Conservation (phyloP, 805 yeast species). For the Metschnikowia lochheadii region DNA sequence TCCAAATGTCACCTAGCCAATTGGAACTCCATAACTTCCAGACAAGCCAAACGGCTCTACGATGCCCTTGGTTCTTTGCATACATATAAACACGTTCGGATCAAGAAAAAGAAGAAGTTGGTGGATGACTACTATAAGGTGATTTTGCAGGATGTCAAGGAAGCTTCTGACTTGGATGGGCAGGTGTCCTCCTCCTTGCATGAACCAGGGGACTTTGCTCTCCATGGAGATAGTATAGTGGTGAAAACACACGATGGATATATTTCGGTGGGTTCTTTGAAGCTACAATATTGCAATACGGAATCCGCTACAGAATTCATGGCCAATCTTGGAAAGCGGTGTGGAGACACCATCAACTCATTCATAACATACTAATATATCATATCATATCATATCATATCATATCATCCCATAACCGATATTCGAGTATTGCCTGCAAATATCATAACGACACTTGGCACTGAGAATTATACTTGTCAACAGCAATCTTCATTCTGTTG, state of each 20-base stretch:
- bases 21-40: conserved; percentile 43
- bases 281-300: conserved; percentile 51
- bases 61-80: conserved; percentile 57
- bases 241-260: conserved; percentile 44
- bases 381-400: background rate
- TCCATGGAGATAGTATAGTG: conserved; percentile 22
- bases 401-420: too few relatives aligned
- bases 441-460: conserved; percentile 44
- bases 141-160: conserved; percentile 39
- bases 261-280: conserved; percentile 36
- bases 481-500: conserved; percentile 73
- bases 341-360: conserved; percentile 30
- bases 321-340: conserved; percentile 41
- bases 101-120: conserved; percentile 29
- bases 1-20: conserved; percentile 39
- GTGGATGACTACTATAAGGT: conserved; percentile 35
- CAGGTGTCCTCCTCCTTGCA: background rate
- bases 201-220: conserved; percentile 23
- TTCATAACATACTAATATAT: conserved; percentile 4
- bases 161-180: background rate
- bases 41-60: conserved; percentile 37
- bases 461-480: conserved; percentile 67
- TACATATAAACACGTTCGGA: conserved; percentile 38
- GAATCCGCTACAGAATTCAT: conserved; percentile 47
- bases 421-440: background rate